Conservation (phyloP, 805 yeast species). For the Wickerhamomyces xylosicus region DNA sequence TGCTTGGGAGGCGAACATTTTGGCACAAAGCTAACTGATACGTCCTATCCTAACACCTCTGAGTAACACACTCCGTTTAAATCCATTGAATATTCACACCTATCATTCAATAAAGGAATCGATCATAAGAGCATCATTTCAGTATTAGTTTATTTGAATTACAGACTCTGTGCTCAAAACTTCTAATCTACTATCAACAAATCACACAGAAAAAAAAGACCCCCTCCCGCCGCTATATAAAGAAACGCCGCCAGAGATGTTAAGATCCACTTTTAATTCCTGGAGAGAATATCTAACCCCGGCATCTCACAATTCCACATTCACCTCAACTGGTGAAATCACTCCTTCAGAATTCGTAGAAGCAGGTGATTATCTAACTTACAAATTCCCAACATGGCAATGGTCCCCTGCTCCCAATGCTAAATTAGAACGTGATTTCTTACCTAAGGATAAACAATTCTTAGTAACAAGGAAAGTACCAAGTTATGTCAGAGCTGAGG, state of each 20-base stretch:
- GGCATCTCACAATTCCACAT: conserved; percentile 76
- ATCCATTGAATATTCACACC: too few relatives aligned
- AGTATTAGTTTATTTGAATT: too few relatives aligned
- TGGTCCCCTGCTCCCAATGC: conserved; percentile 63
- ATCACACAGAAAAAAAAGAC: too few relatives aligned
- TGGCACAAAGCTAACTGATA: too few relatives aligned
- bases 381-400: conserved; percentile 94
- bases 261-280: conserved; percentile 72
- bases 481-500: conserved; percentile 60
- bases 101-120: too few relatives aligned
- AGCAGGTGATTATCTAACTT: conserved; percentile 89
- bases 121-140: too few relatives aligned
- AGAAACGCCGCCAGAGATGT: conserved; percentile 4
- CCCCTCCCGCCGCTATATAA: too few relatives aligned
- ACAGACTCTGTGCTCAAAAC: too few relatives aligned
- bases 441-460: conserved; percentile 82
- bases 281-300: conserved; percentile 93
- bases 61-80: too few relatives aligned
- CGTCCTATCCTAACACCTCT: too few relatives aligned
- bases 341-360: conserved; percentile 91
- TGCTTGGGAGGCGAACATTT: too few relatives aligned
- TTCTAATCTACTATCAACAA: too few relatives aligned
- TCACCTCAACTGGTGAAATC: conserved; percentile 78
- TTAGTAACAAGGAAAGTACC: conserved; percentile 88
- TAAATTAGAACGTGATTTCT: conserved; percentile 50